Conservation (phyloP, 116 monocot genomes). For the Posidonia oceanica region DNA sequence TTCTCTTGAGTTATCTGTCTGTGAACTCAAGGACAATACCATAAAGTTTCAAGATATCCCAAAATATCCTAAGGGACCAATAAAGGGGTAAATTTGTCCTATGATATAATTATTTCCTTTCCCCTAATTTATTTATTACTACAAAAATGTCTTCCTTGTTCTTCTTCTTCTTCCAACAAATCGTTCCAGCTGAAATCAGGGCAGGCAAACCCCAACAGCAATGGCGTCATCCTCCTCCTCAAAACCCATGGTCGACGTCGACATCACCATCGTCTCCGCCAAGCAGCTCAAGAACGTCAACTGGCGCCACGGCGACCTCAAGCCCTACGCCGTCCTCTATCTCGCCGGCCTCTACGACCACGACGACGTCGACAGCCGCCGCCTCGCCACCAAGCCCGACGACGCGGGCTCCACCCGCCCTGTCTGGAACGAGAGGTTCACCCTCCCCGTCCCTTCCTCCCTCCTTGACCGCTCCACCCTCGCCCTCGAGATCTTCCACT, state of each 20-base stretch:
- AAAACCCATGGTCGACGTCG: constrained; percentile 14
- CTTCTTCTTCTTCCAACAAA: too few species aligned
- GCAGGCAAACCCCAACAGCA: background rate
- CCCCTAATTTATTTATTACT: too few species aligned
- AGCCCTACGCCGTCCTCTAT: constrained; percentile 65
- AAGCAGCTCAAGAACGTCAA: constrained; percentile 87
- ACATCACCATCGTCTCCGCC: constrained; percentile 47
- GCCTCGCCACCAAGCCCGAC: constrained; percentile 54
- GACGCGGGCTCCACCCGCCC: constrained; percentile 36
- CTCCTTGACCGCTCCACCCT: constrained; percentile 23
- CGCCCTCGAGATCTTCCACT: constrained; percentile 70
- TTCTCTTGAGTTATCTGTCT: too few species aligned
- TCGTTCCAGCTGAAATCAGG: too few species aligned
- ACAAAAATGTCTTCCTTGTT: too few species aligned
- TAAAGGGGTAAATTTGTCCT: too few species aligned
- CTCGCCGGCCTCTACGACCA: constrained; percentile 9
- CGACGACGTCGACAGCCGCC: constrained; percentile 18
- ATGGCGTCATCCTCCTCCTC: background rate
- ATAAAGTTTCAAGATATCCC: too few species aligned
- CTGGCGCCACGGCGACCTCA: constrained; percentile 63
- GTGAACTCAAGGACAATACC: too few species aligned
- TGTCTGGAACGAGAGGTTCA: constrained; percentile 67
- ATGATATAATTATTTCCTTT: too few species aligned
- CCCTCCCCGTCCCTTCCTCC: constrained; percentile 12
- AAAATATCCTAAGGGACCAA: too few species aligned